Percentiles rank a stretch among this genome's conserved stretches.
These are phyloP conservation scores for Suillus ampliporus DNA, from an alignment of 768 basidiomycete species.

Conservation along the genomic window DNA sequence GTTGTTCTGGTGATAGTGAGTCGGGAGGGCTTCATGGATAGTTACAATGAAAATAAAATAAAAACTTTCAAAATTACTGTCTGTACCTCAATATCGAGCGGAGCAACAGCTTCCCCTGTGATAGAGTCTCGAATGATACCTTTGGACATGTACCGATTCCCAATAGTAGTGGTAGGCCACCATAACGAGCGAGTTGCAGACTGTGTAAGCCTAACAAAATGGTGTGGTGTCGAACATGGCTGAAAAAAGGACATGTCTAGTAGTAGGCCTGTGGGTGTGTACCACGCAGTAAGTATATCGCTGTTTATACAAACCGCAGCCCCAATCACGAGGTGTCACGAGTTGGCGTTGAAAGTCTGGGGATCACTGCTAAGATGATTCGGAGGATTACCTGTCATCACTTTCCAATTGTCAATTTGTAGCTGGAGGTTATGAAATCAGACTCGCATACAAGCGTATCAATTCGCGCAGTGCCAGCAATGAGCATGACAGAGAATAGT, in stretches of 20 bases:
- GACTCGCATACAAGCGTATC: background rate
- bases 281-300: background rate
- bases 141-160: constrained; percentile 18
- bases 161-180: constrained; percentile 14
- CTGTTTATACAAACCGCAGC: background rate
- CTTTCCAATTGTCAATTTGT: too few species aligned
- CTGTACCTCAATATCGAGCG: constrained; percentile 60
- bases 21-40: constrained; percentile 50
- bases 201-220: constrained; percentile 14
- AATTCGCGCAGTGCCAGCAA: background rate
- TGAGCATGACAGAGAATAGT: background rate
- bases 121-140: constrained; percentile 42
- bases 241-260: constrained; percentile 27
- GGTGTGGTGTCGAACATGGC: constrained; percentile 15
- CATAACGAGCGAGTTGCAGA: constrained; percentile 8
- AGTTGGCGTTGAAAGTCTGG: background rate
- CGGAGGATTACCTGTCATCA: too few species aligned
- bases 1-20: constrained; percentile 55
- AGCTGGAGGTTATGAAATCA: too few species aligned
- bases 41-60: background rate
- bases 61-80: background rate
- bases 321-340: constrained; percentile 5
- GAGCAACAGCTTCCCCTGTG: constrained; percentile 51
- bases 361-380: background rate
- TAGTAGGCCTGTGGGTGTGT: constrained; percentile 3